phyloP scores from a whole-genome alignment of 306 rosid species.

The Alnus glutinosa region DNA sequence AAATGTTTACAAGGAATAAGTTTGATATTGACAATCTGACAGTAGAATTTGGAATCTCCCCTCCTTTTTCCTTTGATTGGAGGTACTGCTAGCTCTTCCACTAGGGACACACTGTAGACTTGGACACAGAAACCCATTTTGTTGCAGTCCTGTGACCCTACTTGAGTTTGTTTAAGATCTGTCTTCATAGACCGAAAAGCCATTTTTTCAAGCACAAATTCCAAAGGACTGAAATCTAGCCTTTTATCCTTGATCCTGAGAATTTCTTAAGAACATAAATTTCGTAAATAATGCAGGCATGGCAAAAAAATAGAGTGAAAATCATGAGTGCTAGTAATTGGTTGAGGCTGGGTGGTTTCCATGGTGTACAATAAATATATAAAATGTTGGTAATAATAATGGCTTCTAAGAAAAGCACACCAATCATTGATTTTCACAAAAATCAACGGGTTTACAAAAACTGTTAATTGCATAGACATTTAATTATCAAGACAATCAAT shows the following conservation, averaged over 20 bases:
- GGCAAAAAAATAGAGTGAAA: neutral
- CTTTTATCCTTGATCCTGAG: neutral
- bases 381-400: neutral
- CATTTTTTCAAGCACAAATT: neutral
- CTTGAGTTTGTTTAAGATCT: neutral
- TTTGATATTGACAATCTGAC: neutral
- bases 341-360: neutral
- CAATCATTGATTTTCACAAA: neutral
- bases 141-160: neutral
- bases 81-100: neutral
- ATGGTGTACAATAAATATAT: neutral
- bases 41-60: neutral
- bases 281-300: neutral
- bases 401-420: neutral
- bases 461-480: neutral
- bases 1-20: neutral
- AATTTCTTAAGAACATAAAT: neutral
- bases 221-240: neutral
- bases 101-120: constrained; percentile 4
- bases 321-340: neutral
- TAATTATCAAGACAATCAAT: neutral
- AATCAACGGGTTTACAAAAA: neutral
- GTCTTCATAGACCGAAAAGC: neutral
- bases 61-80: neutral
- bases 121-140: neutral